Conservation (phyloP, 2,329 filamentous ascomycete species). For the Bipolaris cookei region DNA sequence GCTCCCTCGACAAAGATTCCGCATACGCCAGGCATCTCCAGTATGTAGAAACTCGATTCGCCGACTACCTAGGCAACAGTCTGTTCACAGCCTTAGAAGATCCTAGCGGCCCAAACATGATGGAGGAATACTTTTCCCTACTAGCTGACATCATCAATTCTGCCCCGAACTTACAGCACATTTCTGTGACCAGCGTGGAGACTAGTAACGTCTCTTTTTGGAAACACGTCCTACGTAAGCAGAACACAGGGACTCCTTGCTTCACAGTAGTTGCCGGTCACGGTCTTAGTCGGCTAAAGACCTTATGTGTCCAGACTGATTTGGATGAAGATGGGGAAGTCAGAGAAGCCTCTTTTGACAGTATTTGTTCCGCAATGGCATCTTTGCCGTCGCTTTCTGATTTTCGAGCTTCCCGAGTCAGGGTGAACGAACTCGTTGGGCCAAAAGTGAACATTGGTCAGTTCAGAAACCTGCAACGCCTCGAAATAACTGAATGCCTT, state of each 20-base stretch:
- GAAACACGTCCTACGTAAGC: conserved; percentile 17
- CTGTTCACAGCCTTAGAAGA: conserved; percentile 17
- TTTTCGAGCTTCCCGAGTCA: conserved; percentile 23
- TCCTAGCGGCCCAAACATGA: conserved; percentile 6
- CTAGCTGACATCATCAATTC: conserved; percentile 26
- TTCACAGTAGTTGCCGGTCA: background rate
- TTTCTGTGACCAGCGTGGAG: conserved; percentile 35
- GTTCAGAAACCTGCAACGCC: conserved; percentile 20
- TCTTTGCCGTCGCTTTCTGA: conserved; percentile 19
- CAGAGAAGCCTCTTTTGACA: conserved; percentile 7
- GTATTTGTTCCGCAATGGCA: conserved; percentile 14
- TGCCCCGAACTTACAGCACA: conserved; percentile 30
- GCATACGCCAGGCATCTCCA: conserved; percentile 13
- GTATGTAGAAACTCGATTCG: conserved; percentile 37
- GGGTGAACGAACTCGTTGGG: background rate
- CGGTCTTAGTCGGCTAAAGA: conserved; percentile 22
- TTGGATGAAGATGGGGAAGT: background rate
- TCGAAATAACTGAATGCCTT: conserved; percentile 31
- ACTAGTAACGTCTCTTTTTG: conserved; percentile 28
- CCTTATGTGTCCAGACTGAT: conserved; percentile 29
- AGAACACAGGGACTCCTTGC: background rate
- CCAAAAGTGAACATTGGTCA: background rate
- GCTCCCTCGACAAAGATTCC: background rate
- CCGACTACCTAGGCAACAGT: conserved; percentile 30
- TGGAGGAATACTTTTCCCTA: conserved; percentile 25